Base-by-base conservation (phyloP, 257 asterid genomes). In the Handroanthus guayacan region DNA sequence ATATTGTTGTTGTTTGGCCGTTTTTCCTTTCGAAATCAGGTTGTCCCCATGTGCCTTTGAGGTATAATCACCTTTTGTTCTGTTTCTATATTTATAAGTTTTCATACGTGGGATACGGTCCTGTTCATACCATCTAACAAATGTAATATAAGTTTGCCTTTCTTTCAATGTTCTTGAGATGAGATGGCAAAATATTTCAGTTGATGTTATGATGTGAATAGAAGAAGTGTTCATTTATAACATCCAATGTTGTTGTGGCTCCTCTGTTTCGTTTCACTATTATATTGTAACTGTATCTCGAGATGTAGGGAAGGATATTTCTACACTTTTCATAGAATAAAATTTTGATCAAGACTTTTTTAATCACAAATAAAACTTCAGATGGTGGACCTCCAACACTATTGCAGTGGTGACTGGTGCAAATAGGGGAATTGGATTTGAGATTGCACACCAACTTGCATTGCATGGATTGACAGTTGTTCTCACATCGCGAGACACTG, bases 401-500 rank as follows among this genome's bases (percentile, higher is more conserved):
- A 78, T 91, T 70, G 99, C 97, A 14, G 96, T 91, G 61, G 99
- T 95, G 73, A 92, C 99, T 2, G 99, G 99, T 68, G 92, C 93
- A 58, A 95, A 95, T 76, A 85, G 99, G 78, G 99, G 99, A 54
- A 92, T 95, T 43, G 99, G 99, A 31, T 91, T 91, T 81, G 99
- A 95, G 88, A 91, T 89, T 68, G 94, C 84, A 34, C 92, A 81
- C 71, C 97, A 92, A 66, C 92, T 95, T 14, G 98, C 93, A 6
- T 66, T 81, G 60, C 96, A 92, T 72, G 97, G 95, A 20, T 79
- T 95, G 82, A 92, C 93, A 0, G 97, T 92, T 8, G 63, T 95
- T 74, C 97, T 95, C 64, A 95, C 99, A 14, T 92, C 99, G 7
- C 83, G 99, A 58, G 98, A 89, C 52, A 80, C 90, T 20, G 90